These are phyloP conservation scores for Cladosporium sp. DNA, from an alignment of 2,329 filamentous ascomycete genomes.

Conservation along the genomic window DNA sequence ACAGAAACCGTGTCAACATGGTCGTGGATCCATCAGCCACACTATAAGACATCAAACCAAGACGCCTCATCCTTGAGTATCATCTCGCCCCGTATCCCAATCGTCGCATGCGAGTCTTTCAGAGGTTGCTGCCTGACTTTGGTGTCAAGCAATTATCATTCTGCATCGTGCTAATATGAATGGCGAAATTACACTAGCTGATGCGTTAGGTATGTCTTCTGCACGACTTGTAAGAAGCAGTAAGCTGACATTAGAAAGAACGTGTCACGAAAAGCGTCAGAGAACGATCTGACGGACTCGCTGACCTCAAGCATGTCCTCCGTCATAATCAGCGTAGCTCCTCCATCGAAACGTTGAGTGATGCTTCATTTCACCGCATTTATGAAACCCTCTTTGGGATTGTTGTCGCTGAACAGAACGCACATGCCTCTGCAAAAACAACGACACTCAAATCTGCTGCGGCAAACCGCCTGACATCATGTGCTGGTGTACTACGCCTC, in stretches of 20 bases:
- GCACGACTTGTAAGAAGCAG: slow-evolving; percentile 8
- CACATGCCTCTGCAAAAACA: slow-evolving; percentile 54
- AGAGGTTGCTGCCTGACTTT: not conserved
- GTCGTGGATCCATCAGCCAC: not conserved
- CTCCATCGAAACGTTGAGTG: slow-evolving; percentile 51
- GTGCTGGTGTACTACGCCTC: slow-evolving; percentile 66
- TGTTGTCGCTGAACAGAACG: slow-evolving; percentile 62
- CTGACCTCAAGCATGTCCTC: slow-evolving; percentile 54
- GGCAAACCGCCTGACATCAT: slow-evolving; percentile 59
- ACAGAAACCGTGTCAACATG: not conserved
- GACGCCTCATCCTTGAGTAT: not conserved
- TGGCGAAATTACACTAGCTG: slow-evolving; percentile 7
- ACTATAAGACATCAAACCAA: not conserved
- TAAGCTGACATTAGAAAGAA: slow-evolving; percentile 20
- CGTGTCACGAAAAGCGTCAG: slow-evolving; percentile 41
- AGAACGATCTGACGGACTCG: slow-evolving; percentile 49
- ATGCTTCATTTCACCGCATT: slow-evolving; percentile 76
- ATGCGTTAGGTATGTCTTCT: slow-evolving; percentile 17
- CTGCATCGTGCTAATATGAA: not conserved
- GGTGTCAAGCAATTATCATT: not conserved
- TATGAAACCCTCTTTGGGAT: slow-evolving; percentile 76
- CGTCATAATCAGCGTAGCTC: slow-evolving; percentile 47
- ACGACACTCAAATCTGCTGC: slow-evolving; percentile 34
- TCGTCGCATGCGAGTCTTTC: not conserved
- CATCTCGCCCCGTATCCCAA: not conserved